Conservation (phyloP, 2,329 filamentous ascomycete species). For the Elsinoe arachidis region DNA sequence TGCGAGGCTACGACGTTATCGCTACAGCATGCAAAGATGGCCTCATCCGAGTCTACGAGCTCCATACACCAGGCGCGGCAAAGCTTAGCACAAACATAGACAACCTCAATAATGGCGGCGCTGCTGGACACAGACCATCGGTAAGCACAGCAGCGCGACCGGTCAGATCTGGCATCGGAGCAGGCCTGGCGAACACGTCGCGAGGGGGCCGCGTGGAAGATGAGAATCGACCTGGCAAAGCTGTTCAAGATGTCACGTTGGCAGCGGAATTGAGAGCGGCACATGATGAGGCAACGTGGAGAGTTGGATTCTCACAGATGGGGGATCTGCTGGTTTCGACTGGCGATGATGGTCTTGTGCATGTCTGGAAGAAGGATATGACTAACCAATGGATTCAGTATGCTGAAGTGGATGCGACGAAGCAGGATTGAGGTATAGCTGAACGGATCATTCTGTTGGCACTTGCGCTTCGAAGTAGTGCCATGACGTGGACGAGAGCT, state of each 20-base stretch:
- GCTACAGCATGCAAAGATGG: constrained; percentile 93
- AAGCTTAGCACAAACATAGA: constrained; percentile 31
- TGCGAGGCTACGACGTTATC: constrained; percentile 80
- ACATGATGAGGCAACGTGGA: constrained; percentile 65
- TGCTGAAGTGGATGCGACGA: constrained; percentile 36
- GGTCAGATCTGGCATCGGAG: constrained; percentile 45
- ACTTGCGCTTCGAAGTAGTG: neutral
- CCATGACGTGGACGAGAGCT: too few relatives aligned
- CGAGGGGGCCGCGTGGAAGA: constrained; percentile 46
- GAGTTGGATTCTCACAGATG: constrained; percentile 55
- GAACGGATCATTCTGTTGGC: neutral
- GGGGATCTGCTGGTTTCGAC: constrained; percentile 65
- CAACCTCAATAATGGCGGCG: constrained; percentile 30
- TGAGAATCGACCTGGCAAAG: constrained; percentile 52
- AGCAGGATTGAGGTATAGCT: constrained; percentile 11
- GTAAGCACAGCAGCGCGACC: constrained; percentile 26
- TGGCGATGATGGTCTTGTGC: constrained; percentile 60
- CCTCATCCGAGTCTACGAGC: constrained; percentile 75
- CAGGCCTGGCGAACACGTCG: constrained; percentile 40
- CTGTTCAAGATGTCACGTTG: constrained; percentile 55
- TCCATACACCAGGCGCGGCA: constrained; percentile 52
- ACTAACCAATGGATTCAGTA: constrained; percentile 42
- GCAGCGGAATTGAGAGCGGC: constrained; percentile 58
- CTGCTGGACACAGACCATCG: constrained; percentile 23
- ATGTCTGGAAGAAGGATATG: constrained; percentile 42